phyloP scores from a whole-genome alignment of 495 filamentous ascomycete genomes.

The Daldinia childiae region DNA sequence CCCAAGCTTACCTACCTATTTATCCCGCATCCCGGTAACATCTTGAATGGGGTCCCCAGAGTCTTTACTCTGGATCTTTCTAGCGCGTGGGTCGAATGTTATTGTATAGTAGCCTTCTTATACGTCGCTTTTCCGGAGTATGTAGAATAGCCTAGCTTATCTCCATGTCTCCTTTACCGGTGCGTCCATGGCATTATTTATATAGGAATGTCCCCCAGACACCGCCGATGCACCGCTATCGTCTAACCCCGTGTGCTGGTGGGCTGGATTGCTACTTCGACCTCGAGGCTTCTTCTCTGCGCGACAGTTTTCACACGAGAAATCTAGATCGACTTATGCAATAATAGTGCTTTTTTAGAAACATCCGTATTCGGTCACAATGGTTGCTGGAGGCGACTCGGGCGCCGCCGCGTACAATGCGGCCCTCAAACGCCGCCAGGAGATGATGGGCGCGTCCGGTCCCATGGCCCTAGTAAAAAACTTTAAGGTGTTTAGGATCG shows the following conservation, averaged over 20 bases:
- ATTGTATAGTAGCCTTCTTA: slow-evolving; percentile 9
- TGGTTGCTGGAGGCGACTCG: slow-evolving; percentile 50
- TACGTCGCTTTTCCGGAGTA: slow-evolving; percentile 12
- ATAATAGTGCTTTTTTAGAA: neutral
- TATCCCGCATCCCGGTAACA: slow-evolving; percentile 42
- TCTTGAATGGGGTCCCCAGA: slow-evolving; percentile 26
- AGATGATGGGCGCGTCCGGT: slow-evolving; percentile 70
- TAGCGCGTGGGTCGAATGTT: slow-evolving; percentile 10
- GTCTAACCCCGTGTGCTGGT: slow-evolving; percentile 7
- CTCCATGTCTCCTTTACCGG: slow-evolving; percentile 3
- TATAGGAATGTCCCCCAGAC: slow-evolving; percentile 8
- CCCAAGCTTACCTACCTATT: slow-evolving; percentile 22
- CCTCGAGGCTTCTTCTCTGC: slow-evolving; percentile 1
- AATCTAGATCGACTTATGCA: neutral
- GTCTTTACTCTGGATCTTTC: slow-evolving; percentile 5
- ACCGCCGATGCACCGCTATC: slow-evolving; percentile 5
- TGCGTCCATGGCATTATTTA: slow-evolving; percentile 25
- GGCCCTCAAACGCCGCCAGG: slow-evolving; percentile 70
- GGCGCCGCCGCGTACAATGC: slow-evolving; percentile 65
- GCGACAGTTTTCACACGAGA: neutral
- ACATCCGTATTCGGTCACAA: slow-evolving; percentile 21
- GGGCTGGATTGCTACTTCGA: neutral
- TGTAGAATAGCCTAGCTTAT: slow-evolving; percentile 16
- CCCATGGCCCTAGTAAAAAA: slow-evolving; percentile 73
- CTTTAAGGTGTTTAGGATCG: slow-evolving; percentile 74